Evolutionary conservation across 2,329 filamentous ascomycete genomes (phyloP), one percentile per base, ranked within the genome.

Genomic region (Ceratocystis harringtonii): DNA sequence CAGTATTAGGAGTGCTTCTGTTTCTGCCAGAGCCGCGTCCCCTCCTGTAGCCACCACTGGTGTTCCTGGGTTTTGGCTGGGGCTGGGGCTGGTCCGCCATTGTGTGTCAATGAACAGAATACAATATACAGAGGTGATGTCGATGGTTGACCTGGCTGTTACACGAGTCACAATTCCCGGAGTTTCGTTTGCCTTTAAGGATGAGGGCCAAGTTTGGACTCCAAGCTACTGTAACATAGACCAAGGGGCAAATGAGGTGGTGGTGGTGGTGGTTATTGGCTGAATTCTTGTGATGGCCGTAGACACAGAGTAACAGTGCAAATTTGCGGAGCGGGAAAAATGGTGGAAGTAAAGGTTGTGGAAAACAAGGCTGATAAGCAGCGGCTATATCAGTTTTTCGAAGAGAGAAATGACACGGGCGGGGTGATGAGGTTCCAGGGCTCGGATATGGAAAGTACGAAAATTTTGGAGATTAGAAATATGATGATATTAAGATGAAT

Each of bases 71-170:
- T 3, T 36, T 58, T 32, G 55, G 17, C 55, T 12, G 55, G 32
- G 55, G 30, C 55, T 22, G 55, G 10, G 55, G 28, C 55, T 58
- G 55, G 28, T 58, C 55, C 30, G 55, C 55, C 55, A 58, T 58
- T n/a, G 7, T 36, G 15, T 36, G 28, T n/a, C 17, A n/a, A 36
- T 19, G 28, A 58, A 19, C 2, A 30, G 28, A 32, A 25, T 22
- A 58, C 15, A n/a, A n/a, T 58, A 30, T 58, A 17, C 2, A n/a
- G 17, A 58, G 55, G 32, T 19, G 55, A n/a, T 36, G 28, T n/a
- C 1, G 28, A 5, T 58, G 55, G 2, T 28, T 58, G 55, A 19
- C 2, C 2, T 52, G 28, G 17, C 28, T 32, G 55, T 36, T 58
- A 58, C 55, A 58, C 55, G 32, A 19, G 7, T 2, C 5, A 58